Evolutionary conservation across 1,139 yeast species (phyloP).

Genomic region (Magnusiomyces tetraspermus): DNA sequence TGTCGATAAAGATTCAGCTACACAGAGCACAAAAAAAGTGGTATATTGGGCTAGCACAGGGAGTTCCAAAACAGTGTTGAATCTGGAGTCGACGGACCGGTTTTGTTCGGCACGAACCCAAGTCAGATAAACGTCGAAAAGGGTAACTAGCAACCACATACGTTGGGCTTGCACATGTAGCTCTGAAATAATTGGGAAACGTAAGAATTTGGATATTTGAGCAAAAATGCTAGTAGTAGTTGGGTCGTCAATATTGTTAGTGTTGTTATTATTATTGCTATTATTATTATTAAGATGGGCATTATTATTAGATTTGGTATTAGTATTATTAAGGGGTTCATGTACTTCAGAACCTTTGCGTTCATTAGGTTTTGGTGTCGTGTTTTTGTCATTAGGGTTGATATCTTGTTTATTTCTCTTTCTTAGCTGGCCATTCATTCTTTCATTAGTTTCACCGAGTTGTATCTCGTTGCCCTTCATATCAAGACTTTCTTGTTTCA

Average conservation of each 20-base stretch:
- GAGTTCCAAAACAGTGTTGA: slow-evolving; percentile 23
- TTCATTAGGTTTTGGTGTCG: too few relatives aligned
- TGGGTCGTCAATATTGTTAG: neutral
- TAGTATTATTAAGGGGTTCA: too few relatives aligned
- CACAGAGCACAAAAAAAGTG: slow-evolving; percentile 54
- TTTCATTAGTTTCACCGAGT: too few relatives aligned
- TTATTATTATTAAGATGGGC: too few relatives aligned
- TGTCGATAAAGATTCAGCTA: slow-evolving; percentile 47
- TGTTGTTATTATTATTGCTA: neutral
- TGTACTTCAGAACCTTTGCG: too few relatives aligned
- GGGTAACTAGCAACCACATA: slow-evolving; percentile 51
- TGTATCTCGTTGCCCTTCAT: too few relatives aligned
- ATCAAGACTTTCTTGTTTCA: too few relatives aligned
- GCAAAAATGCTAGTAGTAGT: neutral
- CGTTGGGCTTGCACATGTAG: slow-evolving; percentile 33
- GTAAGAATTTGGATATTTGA: neutral
- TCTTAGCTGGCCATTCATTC: neutral
- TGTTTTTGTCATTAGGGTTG: neutral
- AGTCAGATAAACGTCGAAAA: slow-evolving; percentile 83
- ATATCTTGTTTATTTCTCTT: neutral
- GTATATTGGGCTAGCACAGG: slow-evolving; percentile 53
- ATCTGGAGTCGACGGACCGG: slow-evolving; percentile 13
- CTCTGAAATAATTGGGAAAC: slow-evolving; percentile 6
- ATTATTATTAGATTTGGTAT: neutral
- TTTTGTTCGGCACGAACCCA: slow-evolving; percentile 84